phyloP scores from a whole-genome alignment of 1,139 yeast species.

The Candida glucosophila region DNA sequence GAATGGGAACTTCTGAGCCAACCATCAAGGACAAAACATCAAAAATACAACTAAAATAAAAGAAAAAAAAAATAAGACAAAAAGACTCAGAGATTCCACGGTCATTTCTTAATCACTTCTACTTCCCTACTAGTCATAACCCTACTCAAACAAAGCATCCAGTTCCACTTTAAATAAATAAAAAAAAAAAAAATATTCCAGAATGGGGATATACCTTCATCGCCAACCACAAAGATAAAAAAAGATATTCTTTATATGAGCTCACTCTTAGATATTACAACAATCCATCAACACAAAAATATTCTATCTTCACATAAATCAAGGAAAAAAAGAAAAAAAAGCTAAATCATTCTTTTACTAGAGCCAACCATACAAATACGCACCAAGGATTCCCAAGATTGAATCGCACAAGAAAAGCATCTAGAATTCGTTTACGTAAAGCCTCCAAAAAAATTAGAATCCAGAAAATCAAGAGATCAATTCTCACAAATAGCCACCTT shows the following conservation, averaged over 20 bases:
- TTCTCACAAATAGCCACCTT: too few species aligned
- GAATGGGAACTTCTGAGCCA: not conserved
- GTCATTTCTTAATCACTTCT: not conserved
- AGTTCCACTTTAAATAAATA: not conserved
- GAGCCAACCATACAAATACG: too few species aligned
- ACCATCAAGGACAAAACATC: constrained; percentile 1
- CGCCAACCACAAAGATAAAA: not conserved
- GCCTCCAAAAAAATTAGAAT: not conserved
- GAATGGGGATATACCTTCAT: not conserved
- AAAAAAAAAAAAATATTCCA: constrained; percentile 1
- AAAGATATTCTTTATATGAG: not conserved
- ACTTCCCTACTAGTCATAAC: not conserved
- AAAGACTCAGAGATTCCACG: constrained; percentile 1
- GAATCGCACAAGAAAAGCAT: too few species aligned
- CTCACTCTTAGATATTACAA: too few species aligned
- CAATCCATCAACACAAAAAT: too few species aligned
- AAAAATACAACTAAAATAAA: not conserved
- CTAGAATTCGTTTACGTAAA: too few species aligned
- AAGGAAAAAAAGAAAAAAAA: too few species aligned
- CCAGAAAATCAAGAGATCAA: not conserved
- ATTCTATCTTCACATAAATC: too few species aligned
- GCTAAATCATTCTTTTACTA: too few species aligned
- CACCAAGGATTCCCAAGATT: too few species aligned
- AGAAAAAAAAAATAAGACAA: not conserved
- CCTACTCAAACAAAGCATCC: not conserved